phyloP scores from a whole-genome alignment of 345 rosid genomes.

The Balakata baccata region DNA sequence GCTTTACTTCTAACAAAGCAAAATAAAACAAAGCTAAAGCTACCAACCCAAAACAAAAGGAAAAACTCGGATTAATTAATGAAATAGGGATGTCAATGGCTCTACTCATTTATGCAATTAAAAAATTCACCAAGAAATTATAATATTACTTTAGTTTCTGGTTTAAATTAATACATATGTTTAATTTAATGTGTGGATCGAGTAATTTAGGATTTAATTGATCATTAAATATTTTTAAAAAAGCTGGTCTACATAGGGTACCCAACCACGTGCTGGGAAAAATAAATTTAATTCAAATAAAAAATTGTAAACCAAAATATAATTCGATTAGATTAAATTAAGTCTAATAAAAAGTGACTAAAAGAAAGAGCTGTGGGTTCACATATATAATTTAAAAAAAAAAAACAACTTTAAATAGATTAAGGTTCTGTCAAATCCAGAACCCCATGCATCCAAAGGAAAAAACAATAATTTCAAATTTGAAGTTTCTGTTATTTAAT shows the following conservation, averaged over 20 bases:
- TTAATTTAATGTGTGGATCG: not conserved
- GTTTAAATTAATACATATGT: not conserved
- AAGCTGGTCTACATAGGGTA: constrained; percentile 16
- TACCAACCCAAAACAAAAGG: too few relatives aligned
- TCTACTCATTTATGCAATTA: constrained; percentile 13
- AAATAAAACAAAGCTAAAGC: too few relatives aligned
- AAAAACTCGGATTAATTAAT: not conserved
- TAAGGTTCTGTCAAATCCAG: constrained; percentile 12
- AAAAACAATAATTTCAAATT: not conserved
- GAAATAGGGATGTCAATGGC: constrained; percentile 10
- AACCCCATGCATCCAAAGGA: not conserved
- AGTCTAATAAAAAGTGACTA: not conserved
- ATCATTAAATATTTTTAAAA: not conserved
- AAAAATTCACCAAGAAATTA: constrained; percentile 2
- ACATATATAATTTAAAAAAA: not conserved
- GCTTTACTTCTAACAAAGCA: too few relatives aligned
- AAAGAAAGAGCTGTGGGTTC: not conserved
- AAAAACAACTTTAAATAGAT: not conserved
- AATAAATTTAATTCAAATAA: not conserved
- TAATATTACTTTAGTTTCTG: not conserved
- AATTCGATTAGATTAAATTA: not conserved
- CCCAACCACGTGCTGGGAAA: constrained; percentile 19
- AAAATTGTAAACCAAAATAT: not conserved
- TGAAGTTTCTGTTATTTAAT: not conserved
- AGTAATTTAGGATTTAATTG: not conserved